Evolutionary conservation across 139 green algal species (phyloP), one percentile per base, ranked within the genome.

Genomic region (Chlamydomonas sphaeroides): DNA sequence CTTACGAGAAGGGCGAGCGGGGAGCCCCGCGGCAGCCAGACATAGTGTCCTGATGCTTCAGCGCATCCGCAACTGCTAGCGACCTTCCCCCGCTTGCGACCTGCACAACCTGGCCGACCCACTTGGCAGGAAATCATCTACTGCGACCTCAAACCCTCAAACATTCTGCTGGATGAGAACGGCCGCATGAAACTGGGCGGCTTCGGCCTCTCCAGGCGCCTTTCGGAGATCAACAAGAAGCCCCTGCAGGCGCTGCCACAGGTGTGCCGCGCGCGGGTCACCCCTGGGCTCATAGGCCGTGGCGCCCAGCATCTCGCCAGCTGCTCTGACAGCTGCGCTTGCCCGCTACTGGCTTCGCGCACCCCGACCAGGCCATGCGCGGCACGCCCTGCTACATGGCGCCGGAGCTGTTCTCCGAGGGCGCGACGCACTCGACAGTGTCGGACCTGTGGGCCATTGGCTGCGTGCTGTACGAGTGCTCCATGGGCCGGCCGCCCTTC

Each of bases 91-190:
- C n/a, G n/a, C n/a, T n/a, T n/a, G n/a, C n/a, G n/a, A n/a, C n/a
- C n/a, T n/a, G n/a, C n/a, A n/a, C n/a, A n/a, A n/a, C n/a, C n/a
- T n/a, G n/a, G n/a, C n/a, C n/a, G n/a, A n/a, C n/a, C n/a, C n/a
- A n/a, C n/a, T n/a, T n/a, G n/a, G n/a, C n/a, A n/a, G n/a, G 90
- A 89, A 59, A 91, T 98, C 68, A 86, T 98, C 15, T 95, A 98
- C 87, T 96, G 92, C 78, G 96, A 98, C 86, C 86, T 99, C 33
- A 98, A 98, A 88, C 97, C 97, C 2, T 96, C 92, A 26, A 99
- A 98, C 89, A 91, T 98, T 2, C 83, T 99, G 78, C 88, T 99
- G 69, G 96, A 99, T 79, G 95, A 98, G 88, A 97, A 98, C 75
- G 97, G 97, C 0, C 80, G 89, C 7, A 84, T 98, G 49, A 98